Base-by-base conservation (phyloP, 192 early-diverging fungal species). In the Paraglomus brasilianum region DNA sequence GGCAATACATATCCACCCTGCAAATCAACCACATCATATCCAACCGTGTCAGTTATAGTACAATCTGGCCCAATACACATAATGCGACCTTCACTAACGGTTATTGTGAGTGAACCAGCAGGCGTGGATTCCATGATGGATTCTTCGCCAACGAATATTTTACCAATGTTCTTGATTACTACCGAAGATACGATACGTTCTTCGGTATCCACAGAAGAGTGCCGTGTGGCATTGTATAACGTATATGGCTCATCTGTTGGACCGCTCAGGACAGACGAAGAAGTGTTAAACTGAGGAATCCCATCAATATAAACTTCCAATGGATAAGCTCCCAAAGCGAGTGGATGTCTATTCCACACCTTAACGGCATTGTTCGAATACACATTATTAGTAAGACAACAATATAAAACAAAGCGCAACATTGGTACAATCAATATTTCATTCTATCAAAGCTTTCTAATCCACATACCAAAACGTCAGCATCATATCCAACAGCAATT, bases 231-330 rank as follows among this genome's bases (percentile, higher is more conserved):
- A 24, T 70, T 59, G 40, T 30, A 30, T 2, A 30, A 30, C 30
- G 30, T 30, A 30, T 30, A 30, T 30, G 30, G 1, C 30, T 30
- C 30, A 30, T 30, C 30, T 30, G 48, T 17, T 43, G 48, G 8
- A 22, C 45, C 14, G 21, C 13, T 15, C 10, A 69, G 44, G 15
- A 58, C 43, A 57, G 44, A 58, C 15, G 5, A n/a, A 0, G 42
- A n/a, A 0, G 71, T 66, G 43, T 82, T 74, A 70, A 87, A 85
- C 57, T 87, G 86, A 0, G 80, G 60, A 17, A 83, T 79, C 50
- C 92, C 92, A 72, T 93, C 92, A 47, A 89, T 77, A 69, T 82
- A 90, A 9, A 93, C 91, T 66, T 87, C 79, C 19, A 91, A 69
- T 53, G 92, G 92, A 72, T 86, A 78, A 19, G 92, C 87, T 21